Percentiles rank a stretch among this genome's conserved stretches.
Conservation (phyloP, 2,329 filamentous ascomycete species). For the Fusarium sp. region DNA sequence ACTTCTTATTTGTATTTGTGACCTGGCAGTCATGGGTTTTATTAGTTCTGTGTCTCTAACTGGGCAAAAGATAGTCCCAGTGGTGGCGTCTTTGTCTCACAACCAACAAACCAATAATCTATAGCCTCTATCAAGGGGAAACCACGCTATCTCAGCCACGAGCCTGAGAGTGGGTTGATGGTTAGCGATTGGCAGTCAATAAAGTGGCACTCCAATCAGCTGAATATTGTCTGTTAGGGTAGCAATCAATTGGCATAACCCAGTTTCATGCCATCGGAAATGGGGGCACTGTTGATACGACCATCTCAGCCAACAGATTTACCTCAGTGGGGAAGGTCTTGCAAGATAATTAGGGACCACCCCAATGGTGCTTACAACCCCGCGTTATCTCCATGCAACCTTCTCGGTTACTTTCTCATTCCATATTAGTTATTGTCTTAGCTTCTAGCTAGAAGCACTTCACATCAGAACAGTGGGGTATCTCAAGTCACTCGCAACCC, state of each 20-base stretch:
- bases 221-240: background rate
- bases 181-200: background rate
- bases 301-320: background rate
- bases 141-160: background rate
- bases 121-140: background rate
- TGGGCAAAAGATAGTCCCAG: background rate
- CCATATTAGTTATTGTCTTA: background rate
- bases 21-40: background rate
- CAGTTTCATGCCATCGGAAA: background rate
- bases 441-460: background rate
- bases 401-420: background rate
- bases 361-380: background rate
- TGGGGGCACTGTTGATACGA: background rate
- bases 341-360: background rate
- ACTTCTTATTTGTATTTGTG: background rate
- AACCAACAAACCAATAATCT: background rate
- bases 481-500: background rate
- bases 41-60: background rate
- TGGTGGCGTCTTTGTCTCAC: background rate
- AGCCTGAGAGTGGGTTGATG: background rate
- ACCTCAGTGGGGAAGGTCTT: background rate
- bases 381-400: background rate
- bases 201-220: background rate
- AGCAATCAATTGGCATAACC: background rate
- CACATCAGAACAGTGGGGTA: background rate